Base-by-base conservation (phyloP, 2,329 filamentous ascomycete genomes). In the Cercospora janseana region DNA sequence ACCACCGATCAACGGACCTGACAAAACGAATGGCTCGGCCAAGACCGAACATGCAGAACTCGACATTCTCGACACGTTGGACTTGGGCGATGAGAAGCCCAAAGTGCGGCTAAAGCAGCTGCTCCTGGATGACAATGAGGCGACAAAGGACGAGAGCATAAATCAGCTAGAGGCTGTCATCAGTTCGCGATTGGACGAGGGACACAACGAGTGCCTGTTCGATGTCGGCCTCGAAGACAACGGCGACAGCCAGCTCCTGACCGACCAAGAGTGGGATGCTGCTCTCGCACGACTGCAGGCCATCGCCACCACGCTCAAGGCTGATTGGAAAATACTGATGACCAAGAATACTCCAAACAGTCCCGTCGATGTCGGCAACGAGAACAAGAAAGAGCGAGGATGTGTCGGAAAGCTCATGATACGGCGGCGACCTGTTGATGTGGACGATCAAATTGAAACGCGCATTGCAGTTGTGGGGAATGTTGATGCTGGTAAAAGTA, bases 401-500 rank as follows among this genome's bases (percentile, higher is more conserved):
- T 86, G 84, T 58, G 87, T 82, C 56, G 90, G 91, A n/a, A 97
- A 95, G 69, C 69, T 96, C 42, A 80, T 97, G 62, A 79, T 97
- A 53, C 82, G 93, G 29, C 83, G 86, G 64, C 74, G 80, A 16
- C 89, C 91, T 2, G 74, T 78, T 15, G 85, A 79, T 9, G 80
- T 88, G 4, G 90, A 97, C 66, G 83, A 94, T 50, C 87, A 95
- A 20, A 95, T 96, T 54, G 93, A 98, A 77, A 95, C 92, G 7
- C 77, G 93, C 60, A 94, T 98, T 72, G 93, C 92, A 1, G 93
- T 98, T 0, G 93, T 98, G 6, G 93, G 93, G 41, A 98, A 98
- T 74, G 86, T 98, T 47, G 93, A 98, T 68, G 93, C 93, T 7
- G 93, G 93, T 0, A 98, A 98, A 73, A 95, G 88, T 66, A 97